These are phyloP conservation scores for Betula pendula DNA, from an alignment of 306 rosid species.

Conservation along the genomic window DNA sequence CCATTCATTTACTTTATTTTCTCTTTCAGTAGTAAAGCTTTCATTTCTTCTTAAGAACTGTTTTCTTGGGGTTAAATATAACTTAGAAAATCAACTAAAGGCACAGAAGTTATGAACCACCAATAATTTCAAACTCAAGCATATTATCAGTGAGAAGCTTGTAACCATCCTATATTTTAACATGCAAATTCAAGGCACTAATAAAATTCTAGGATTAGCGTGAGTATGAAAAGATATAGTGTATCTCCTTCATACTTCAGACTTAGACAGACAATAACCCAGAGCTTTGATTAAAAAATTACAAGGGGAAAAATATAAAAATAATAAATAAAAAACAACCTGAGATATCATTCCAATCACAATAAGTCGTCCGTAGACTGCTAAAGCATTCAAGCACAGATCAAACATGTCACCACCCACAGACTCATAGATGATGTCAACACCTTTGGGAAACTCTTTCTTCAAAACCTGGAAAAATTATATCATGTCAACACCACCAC, in stretches of 20 bases:
- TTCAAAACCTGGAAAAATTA: constrained; percentile 60
- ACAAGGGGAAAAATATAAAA: not conserved
- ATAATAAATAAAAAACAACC: constrained; percentile 34
- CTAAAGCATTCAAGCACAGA: constrained; percentile 87
- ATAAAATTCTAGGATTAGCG: not conserved
- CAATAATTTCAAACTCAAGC: not conserved
- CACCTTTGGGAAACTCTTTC: constrained; percentile 76
- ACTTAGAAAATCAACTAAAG: not conserved
- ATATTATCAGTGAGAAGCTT: not conserved
- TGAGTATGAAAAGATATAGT: not conserved
- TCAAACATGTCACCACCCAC: constrained; percentile 94
- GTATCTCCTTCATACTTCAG: not conserved
- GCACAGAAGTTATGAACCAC: not conserved
- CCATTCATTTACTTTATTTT: too few species aligned
- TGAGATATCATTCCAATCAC: constrained; percentile 98
- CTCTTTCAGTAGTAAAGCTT: not conserved
- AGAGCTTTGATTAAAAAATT: not conserved
- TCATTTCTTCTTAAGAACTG: not conserved
- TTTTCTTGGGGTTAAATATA: not conserved
- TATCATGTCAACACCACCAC: not conserved
- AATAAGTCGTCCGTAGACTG: constrained; percentile 72
- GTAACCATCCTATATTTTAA: not conserved
- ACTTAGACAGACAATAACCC: not conserved
- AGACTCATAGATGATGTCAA: constrained; percentile 89
- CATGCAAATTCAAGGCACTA: not conserved